These are phyloP conservation scores for Gnomoniopsis smithogilvyi DNA, from an alignment of 2,329 filamentous ascomycete species.

Conservation along the genomic window DNA sequence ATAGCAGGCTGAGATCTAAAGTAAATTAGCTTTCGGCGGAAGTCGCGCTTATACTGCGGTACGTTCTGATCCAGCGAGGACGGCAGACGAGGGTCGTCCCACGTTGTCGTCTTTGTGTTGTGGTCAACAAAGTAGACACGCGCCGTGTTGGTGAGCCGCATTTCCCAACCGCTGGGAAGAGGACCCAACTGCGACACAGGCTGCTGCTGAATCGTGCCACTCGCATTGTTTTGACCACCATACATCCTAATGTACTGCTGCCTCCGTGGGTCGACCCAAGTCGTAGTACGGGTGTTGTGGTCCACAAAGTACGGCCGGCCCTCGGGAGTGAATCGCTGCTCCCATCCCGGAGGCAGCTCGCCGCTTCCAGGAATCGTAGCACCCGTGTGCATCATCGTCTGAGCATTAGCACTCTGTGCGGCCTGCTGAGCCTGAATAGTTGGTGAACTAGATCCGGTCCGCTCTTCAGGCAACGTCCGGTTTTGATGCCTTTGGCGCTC, in stretches of 20 bases:
- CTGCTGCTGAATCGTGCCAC: conserved; percentile 90
- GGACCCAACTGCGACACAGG: conserved; percentile 95
- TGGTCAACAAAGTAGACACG: conserved; percentile 99
- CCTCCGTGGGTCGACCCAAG: conserved; percentile 94
- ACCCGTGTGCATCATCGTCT: conserved; percentile 91
- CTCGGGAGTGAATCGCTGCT: conserved; percentile 93
- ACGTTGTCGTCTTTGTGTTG: conserved; percentile 99
- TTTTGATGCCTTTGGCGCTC: conserved; percentile 94
- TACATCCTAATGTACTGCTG: conserved; percentile 99
- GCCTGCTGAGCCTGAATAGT: conserved; percentile 59
- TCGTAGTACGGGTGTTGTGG: conserved; percentile 96
- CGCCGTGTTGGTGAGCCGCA: conserved; percentile 97
- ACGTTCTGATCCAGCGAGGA: conserved; percentile 98
- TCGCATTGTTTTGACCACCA: conserved; percentile 77
- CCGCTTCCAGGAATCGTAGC: conserved; percentile 92
- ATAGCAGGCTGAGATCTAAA: conserved; percentile 97
- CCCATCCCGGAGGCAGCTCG: conserved; percentile 93
- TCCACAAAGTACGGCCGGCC: conserved; percentile 96
- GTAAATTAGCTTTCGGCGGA: conserved; percentile 96
- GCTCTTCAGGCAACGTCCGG: conserved; percentile 90
- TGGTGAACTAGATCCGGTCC: conserved; percentile 89
- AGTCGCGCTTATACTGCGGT: conserved; percentile 98
- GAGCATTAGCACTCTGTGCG: conserved; percentile 48
- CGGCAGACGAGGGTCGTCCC: conserved; percentile 93
- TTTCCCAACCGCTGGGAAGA: conserved; percentile 96